These are phyloP conservation scores for Rhizopogon salebrosus DNA, from an alignment of 768 basidiomycete genomes.

Conservation along the genomic window DNA sequence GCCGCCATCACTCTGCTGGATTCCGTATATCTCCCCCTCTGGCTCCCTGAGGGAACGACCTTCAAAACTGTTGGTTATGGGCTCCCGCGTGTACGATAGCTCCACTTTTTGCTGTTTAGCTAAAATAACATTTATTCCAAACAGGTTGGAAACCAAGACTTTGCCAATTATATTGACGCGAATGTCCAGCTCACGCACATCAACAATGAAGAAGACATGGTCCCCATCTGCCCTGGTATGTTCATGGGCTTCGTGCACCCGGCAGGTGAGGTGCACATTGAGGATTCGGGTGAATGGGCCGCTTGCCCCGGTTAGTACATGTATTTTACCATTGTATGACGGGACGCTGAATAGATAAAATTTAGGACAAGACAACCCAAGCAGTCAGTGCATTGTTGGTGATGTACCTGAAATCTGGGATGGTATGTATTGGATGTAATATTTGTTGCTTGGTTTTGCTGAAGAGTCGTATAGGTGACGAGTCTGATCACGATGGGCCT, in stretches of 20 bases:
- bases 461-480: conserved; percentile 14
- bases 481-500: conserved; percentile 41
- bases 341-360: background rate
- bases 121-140: background rate
- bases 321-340: background rate
- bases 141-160: conserved; percentile 53
- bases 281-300: conserved; percentile 44
- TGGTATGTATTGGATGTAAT: conserved; percentile 3
- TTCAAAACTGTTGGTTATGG: conserved; percentile 31
- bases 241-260: conserved; percentile 38
- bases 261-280: conserved; percentile 38
- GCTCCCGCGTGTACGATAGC: conserved; percentile 27
- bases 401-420: conserved; percentile 37
- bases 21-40: conserved; percentile 35
- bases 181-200: conserved; percentile 44
- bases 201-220: conserved; percentile 42
- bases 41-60: conserved; percentile 26
- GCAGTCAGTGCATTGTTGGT: conserved; percentile 22
- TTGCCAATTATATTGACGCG: conserved; percentile 51
- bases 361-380: conserved; percentile 57
- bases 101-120: background rate
- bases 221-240: conserved; percentile 30
- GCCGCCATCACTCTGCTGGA: conserved; percentile 35
- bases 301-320: conserved; percentile 41
- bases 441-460: background rate